These are phyloP conservation scores for Lichenothelia convexa DNA, from an alignment of 495 filamentous ascomycete species.

Conservation along the genomic window DNA sequence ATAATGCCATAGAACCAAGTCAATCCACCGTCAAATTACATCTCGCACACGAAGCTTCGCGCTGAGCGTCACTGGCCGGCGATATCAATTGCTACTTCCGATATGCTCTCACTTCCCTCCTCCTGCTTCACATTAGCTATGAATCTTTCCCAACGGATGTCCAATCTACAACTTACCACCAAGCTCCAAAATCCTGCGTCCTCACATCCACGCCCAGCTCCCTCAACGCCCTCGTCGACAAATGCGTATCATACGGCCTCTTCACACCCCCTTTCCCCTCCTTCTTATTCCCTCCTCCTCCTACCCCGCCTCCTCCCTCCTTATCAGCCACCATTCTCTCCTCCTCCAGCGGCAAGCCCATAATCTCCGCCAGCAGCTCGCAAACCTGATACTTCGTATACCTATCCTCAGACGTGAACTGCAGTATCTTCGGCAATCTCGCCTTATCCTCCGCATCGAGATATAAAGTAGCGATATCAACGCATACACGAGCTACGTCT, in stretches of 20 bases:
- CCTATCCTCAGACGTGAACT: constrained; percentile 74
- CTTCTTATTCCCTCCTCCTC: no score
- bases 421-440: constrained; percentile 53
- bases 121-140: constrained; percentile 1
- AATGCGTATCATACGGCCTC: constrained; percentile 77
- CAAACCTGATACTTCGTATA: constrained; percentile 90
- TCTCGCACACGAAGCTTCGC: no score
- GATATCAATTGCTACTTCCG: no score
- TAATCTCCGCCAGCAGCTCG: constrained; percentile 58
- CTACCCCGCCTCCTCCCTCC: no score
- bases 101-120: constrained; percentile 2
- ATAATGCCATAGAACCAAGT: no score
- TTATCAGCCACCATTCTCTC: constrained; percentile 38
- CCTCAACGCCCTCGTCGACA: constrained; percentile 57
- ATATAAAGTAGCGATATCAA: constrained; percentile 52
- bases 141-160: background rate
- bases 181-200: constrained; percentile 58
- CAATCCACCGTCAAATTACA: no score
- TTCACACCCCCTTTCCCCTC: no score
- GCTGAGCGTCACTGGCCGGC: no score
- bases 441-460: constrained; percentile 23
- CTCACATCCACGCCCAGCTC: constrained; percentile 60
- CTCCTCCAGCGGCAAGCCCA: constrained; percentile 57
- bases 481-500: constrained; percentile 68
- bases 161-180: constrained; percentile 53